Conservation (phyloP, 305 asterid species). For the Solanum aculeatissimum region DNA sequence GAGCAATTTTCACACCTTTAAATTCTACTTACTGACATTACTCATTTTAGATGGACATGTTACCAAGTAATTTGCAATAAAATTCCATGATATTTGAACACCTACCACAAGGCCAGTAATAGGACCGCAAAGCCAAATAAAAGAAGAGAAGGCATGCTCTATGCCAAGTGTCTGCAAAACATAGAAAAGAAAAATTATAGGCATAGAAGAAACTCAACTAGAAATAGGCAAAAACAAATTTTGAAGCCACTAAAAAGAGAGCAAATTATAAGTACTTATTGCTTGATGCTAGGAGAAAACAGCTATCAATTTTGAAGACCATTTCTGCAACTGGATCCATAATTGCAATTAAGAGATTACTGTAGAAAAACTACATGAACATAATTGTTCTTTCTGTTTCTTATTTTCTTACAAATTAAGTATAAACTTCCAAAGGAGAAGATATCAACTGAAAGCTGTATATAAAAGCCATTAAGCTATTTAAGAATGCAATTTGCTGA, state of each 20-base stretch:
- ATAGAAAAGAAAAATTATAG: slow-evolving; percentile 4
- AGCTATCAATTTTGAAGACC: background rate
- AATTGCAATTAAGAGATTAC: background rate
- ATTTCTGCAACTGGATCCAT: background rate
- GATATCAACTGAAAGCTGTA: background rate
- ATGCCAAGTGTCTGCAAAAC: slow-evolving; percentile 91
- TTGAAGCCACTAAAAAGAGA: background rate
- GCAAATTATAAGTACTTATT: background rate
- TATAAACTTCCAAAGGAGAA: background rate
- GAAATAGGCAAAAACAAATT: background rate
- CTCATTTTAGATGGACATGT: background rate
- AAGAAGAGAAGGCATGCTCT: slow-evolving; percentile 92
- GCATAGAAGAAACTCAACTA: slow-evolving; percentile 6
- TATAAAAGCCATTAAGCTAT: background rate
- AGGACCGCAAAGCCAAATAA: slow-evolving; percentile 99
- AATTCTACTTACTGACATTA: background rate
- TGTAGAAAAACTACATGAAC: background rate
- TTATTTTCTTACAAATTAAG: background rate
- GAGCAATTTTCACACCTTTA: background rate
- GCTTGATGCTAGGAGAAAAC: background rate
- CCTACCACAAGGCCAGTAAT: slow-evolving; percentile 99
- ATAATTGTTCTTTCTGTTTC: background rate
- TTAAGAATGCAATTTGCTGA: background rate
- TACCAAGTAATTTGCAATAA: background rate
- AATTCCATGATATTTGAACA: background rate